Conservation (phyloP, 345 rosid genomes). For the Syzygium aqueum region DNA sequence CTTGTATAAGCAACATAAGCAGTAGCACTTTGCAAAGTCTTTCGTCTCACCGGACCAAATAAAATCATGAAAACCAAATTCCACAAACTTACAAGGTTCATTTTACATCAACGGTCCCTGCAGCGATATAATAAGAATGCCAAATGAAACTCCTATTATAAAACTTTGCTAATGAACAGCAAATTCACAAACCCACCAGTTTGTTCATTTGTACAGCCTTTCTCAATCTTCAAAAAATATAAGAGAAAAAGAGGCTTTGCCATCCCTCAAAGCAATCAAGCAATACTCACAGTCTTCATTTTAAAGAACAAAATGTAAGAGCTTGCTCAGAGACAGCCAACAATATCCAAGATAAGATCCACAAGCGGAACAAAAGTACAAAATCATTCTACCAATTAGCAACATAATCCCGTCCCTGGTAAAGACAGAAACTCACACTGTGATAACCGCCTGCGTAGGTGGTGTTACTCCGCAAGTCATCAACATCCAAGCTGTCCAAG, state of each 20-base stretch:
- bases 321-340: not conserved
- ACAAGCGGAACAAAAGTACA: not conserved
- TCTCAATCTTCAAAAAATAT: not conserved
- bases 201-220: not conserved
- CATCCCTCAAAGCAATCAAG: not conserved
- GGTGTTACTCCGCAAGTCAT: constrained; percentile 70
- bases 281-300: not conserved
- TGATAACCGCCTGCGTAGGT: constrained; percentile 91
- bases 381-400: not conserved
- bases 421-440: constrained; percentile 32
- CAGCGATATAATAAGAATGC: not conserved
- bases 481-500: constrained; percentile 93
- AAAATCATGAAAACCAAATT: not conserved
- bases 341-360: not conserved
- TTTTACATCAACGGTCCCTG: not conserved
- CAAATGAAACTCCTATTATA: not conserved
- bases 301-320: not conserved
- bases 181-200: not conserved
- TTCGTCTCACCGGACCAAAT: not conserved
- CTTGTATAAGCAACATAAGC: not conserved
- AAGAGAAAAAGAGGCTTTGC: not conserved
- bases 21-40: not conserved
- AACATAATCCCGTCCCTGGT: not conserved
- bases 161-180: not conserved
- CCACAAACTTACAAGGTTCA: not conserved